Conservation (phyloP, 768 basidiomycete species). For the Termitomyces sp. region DNA sequence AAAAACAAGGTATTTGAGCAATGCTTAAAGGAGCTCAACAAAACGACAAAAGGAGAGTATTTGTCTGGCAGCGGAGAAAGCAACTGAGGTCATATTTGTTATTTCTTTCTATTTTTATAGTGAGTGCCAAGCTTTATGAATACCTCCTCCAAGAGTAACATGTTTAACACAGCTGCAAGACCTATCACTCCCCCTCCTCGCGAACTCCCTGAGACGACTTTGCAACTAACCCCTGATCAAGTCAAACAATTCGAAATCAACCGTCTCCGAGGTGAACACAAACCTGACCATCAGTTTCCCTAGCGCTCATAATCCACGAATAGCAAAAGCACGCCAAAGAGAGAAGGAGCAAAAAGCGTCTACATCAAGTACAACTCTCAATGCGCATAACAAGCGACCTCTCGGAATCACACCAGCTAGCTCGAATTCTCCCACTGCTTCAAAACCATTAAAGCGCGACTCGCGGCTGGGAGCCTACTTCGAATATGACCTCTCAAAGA, state of each 20-base stretch:
- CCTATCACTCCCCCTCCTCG: slow-evolving; percentile 41
- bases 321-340: slow-evolving; percentile 76
- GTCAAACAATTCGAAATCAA: slow-evolving; percentile 74
- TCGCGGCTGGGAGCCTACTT: slow-evolving; percentile 87
- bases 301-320: not conserved
- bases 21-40: slow-evolving; percentile 60
- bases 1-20: slow-evolving; percentile 91
- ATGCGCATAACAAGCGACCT: slow-evolving; percentile 76
- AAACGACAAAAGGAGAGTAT: slow-evolving; percentile 26
- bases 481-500: slow-evolving; percentile 95
- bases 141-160: slow-evolving; percentile 14
- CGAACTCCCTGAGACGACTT: slow-evolving; percentile 12
- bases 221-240: slow-evolving; percentile 63
- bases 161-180: slow-evolving; percentile 23
- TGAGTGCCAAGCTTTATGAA: not conserved
- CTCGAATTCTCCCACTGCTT: slow-evolving; percentile 58
- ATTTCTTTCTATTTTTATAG: too few species aligned
- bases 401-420: slow-evolving; percentile 53
- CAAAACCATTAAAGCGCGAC: slow-evolving; percentile 63
- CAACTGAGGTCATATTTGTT: too few species aligned
- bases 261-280: slow-evolving; percentile 60
- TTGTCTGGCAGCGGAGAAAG: slow-evolving; percentile 14
- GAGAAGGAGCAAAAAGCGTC: slow-evolving; percentile 55
- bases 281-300: not conserved
- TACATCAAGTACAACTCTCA: slow-evolving; percentile 39